Base-by-base conservation (phyloP, 495 filamentous ascomycete species). In the Podospora bellae-mahoneyi region DNA sequence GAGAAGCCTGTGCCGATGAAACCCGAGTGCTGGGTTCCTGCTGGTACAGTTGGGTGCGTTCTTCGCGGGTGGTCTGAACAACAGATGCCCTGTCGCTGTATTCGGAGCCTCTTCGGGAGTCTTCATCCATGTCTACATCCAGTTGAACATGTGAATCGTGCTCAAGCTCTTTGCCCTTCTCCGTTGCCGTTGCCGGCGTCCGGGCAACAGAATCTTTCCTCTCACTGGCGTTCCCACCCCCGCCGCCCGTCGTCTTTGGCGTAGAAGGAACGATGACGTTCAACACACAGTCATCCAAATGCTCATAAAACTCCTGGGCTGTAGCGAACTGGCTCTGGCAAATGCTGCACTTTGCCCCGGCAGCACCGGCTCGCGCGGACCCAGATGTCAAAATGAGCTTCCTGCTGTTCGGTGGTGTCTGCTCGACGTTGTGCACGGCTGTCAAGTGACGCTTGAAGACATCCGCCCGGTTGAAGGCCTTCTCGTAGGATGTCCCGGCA, bases 361-460 rank as follows among this genome's bases (percentile, higher is more conserved):
- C 83, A 70, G 91, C 89, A n/a, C 70, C 74, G 0, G 66, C 58
- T 16, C 75, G 68, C 16, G 73, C 66, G 19, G 66, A 63, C 9
- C 70, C 72, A 2, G 73, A 62, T 9, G 72, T 66, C 23, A 78
- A 56, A 15, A 78, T 69, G 60, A 79, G 32, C 87, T 94, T 96
- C 72, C 96, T 88, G 79, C 92, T 92, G 78, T 99, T 98, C 0
- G 96, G 94, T 10, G 96, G 91, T 0, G 91, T 95, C 77, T 99
- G 95, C 75, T 99, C 95, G 28, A 98, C 95, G 26, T 89, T 88
- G 75, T 99, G 95, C 1, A 97, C 92, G 1, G 93, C 91, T 28
- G 93, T 97, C 67, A 99, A 81, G 77, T 99, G 95, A 27, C 95
- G 88, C 84, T 98, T 99, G 85, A 99, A 99, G 58, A 99, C 96